Conservation (phyloP, 1,284 basidiomycete species). For the Heterobasidion annosum region DNA sequence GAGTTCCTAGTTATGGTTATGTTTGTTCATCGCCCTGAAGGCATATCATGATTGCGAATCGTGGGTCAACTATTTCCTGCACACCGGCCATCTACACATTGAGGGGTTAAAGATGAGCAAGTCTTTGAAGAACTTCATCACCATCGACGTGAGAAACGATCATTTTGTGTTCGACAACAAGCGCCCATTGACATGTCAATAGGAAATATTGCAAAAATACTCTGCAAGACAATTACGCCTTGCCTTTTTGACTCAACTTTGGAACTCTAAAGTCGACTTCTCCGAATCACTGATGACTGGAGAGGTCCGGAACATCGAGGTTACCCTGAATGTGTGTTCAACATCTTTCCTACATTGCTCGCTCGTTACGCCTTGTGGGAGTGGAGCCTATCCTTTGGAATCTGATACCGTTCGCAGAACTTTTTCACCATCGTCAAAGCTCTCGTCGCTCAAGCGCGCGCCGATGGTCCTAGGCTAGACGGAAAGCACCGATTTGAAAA, state of each 20-base stretch:
- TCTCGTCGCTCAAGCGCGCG: conserved; percentile 48
- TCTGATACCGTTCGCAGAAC: conserved; percentile 48
- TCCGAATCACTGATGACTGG: conserved; percentile 83
- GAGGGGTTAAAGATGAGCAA: conserved; percentile 99
- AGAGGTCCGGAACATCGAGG: conserved; percentile 86
- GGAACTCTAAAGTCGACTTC: conserved; percentile 94
- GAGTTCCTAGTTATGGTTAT: not conserved
- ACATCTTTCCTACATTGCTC: not conserved
- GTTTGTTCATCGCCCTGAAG: conserved; percentile 26
- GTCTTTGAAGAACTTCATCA: conserved; percentile 98
- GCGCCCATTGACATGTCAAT: conserved; percentile 7
- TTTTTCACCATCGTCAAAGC: conserved; percentile 91
- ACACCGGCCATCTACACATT: conserved; percentile 98
- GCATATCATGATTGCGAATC: conserved; percentile 87
- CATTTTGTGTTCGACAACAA: conserved; percentile 4
- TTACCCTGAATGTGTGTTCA: conserved; percentile 72
- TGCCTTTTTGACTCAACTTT: conserved; percentile 86
- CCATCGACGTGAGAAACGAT: conserved; percentile 72
- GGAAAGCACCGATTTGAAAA: conserved; percentile 56
- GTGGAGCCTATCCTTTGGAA: not conserved
- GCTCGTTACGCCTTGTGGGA: not conserved
- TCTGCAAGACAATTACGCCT: conserved; percentile 89
- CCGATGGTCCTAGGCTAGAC: conserved; percentile 39
- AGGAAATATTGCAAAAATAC: conserved; percentile 89
- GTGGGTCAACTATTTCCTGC: conserved; percentile 99